phyloP scores from a whole-genome alignment of 768 basidiomycete genomes.

The Hygrophoropsis aurantiaca region DNA sequence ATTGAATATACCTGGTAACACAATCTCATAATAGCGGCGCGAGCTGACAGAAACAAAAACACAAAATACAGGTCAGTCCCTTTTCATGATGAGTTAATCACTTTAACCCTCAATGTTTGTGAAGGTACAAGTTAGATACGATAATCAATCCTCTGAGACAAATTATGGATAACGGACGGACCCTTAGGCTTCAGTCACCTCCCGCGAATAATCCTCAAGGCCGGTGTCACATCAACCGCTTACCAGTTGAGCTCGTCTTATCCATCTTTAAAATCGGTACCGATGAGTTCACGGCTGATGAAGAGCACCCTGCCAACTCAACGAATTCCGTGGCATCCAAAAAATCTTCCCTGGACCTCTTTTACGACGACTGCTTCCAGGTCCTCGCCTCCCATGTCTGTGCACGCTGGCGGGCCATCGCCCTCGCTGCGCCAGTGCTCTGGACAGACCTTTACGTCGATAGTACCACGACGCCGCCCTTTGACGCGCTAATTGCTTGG shows the following conservation, averaged over 20 bases:
- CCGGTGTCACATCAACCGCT: slow-evolving; percentile 51
- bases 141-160: no score
- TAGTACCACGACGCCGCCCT: slow-evolving; percentile 33
- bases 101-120: no score
- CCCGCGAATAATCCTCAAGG: no score
- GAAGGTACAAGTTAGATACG: no score
- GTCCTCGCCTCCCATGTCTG: slow-evolving; percentile 64
- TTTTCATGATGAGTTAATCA: no score
- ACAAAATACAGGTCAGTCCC: no score
- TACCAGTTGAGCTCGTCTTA: slow-evolving; percentile 57
- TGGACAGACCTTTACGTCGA: slow-evolving; percentile 48
- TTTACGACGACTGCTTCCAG: slow-evolving; percentile 34
- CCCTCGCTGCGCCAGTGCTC: slow-evolving; percentile 51
- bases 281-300: slow-evolving; percentile 18
- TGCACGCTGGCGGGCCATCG: slow-evolving; percentile 53
- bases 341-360: slow-evolving; percentile 4
- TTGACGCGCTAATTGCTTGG: slow-evolving; percentile 43
- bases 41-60: no score
- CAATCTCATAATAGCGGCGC: no score
- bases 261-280: slow-evolving; percentile 54
- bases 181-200: no score
- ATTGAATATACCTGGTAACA: no score
- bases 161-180: no score
- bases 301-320: slow-evolving; percentile 3
- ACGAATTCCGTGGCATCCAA: neutral